These are phyloP conservation scores for Colletotrichum gigasporum DNA, from an alignment of 2,329 filamentous ascomycete genomes.

Conservation along the genomic window DNA sequence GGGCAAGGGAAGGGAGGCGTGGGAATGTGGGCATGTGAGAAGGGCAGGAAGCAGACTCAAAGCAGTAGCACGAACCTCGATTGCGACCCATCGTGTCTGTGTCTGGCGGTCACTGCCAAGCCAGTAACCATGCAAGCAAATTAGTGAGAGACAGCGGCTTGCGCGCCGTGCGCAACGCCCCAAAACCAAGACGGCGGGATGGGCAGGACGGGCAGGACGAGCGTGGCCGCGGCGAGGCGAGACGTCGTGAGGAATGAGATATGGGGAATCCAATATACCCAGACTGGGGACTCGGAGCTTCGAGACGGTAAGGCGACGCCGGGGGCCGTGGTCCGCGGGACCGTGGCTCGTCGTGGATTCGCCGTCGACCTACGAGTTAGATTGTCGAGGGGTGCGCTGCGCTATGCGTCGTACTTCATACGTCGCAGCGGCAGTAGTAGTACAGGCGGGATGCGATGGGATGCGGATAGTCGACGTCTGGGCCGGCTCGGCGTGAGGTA, in stretches of 20 bases:
- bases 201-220: slow-evolving; percentile 1
- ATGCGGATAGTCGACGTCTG: background rate
- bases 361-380: background rate
- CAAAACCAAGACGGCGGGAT: slow-evolving; percentile 26
- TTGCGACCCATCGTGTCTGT: slow-evolving; percentile 28
- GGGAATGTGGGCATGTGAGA: slow-evolving; percentile 20
- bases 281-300: slow-evolving; percentile 8
- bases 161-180: slow-evolving; percentile 12
- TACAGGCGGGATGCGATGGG: background rate
- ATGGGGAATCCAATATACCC: slow-evolving; percentile 25
- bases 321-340: background rate
- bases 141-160: slow-evolving; percentile 28
- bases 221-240: slow-evolving; percentile 3
- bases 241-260: slow-evolving; percentile 20
- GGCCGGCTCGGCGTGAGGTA: slow-evolving; percentile 10
- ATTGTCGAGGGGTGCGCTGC: background rate
- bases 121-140: slow-evolving; percentile 31
- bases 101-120: slow-evolving; percentile 9
- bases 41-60: too few species aligned
- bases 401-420: background rate
- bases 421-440: background rate
- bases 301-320: background rate
- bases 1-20: slow-evolving; percentile 7
- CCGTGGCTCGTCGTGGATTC: background rate
- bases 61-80: slow-evolving; percentile 27